These are phyloP conservation scores for Calamus simplicifolius DNA, from an alignment of 176 grass and related monocot species.

Conservation along the genomic window DNA sequence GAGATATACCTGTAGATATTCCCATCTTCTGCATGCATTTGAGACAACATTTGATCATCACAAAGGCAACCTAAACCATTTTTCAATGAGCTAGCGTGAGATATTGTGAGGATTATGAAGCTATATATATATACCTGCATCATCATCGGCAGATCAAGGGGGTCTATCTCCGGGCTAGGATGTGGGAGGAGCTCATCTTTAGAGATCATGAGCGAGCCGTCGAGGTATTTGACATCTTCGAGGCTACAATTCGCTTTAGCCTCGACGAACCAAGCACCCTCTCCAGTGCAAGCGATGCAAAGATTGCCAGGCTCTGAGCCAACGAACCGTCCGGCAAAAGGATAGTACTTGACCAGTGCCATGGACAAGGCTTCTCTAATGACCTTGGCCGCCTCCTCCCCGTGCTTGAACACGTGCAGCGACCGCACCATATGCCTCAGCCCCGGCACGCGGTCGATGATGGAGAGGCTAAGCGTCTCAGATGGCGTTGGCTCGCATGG, in stretches of 20 bases:
- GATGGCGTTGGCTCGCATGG: background rate
- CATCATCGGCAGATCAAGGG: background rate
- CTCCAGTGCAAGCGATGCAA: background rate
- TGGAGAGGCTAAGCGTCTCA: background rate
- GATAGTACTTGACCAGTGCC: background rate
- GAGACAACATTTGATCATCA: no score
- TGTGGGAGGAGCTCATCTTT: background rate
- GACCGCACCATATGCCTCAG: no score
- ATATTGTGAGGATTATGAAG: no score
- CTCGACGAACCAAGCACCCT: background rate
- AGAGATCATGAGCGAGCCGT: background rate
- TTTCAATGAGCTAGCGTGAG: no score
- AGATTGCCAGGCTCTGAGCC: background rate
- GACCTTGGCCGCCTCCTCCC: no score
- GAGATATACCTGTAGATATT: no score
- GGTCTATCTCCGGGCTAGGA: background rate
- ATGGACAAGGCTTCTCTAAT: no score
- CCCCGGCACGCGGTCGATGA: background rate
- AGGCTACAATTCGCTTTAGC: background rate
- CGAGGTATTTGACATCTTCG: background rate
- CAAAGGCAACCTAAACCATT: no score
- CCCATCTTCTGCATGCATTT: no score
- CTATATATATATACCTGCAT: conserved; percentile 2
- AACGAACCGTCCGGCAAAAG: background rate
- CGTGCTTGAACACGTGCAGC: no score